Evolutionary conservation across 345 rosid genomes (phyloP), one percentile per base, ranked within the genome.

Genomic region (Salix udensis): DNA sequence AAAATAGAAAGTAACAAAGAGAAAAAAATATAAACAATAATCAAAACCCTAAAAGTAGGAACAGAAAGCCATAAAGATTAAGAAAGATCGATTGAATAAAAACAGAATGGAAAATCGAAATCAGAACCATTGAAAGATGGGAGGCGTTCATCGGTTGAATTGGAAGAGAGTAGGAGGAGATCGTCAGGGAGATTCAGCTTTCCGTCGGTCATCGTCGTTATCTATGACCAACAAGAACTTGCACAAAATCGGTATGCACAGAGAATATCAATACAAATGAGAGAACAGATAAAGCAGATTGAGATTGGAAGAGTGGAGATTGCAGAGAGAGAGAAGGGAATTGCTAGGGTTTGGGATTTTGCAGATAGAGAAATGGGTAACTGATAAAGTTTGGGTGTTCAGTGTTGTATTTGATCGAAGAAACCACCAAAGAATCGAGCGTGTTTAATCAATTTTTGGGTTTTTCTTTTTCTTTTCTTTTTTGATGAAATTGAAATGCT

Each of bases 121-220:
- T 64, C 31, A 5, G 39, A 26, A 81, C 81, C 78, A 74, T 74
- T 81, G 72, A 31, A 14, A 72, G 77, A 75, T 64, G 78, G 71
- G 7, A 40, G 16, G 46, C 18, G 78, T 34, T 74, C 73, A 26
- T 39, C 68, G 70, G 53, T 3, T 7, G 67, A 46, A 42, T 67
- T 71, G 74, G 81, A 65, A 37, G 78, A 65, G 65, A 82, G 69
- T 5, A 30, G 44, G 44, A 40, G 19, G 72, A 78, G 79, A 60
- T 82, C 79, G 21, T 75, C 85, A 19, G 82, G 77, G 19, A 82
- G 79, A 62, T 55, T 72, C 62, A 78, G 75, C 70, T 78, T 82
- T 31, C 53, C 65, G 72, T 78, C 79, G 55, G 77, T 77, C 86
- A 77, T 80, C 61, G 65, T 37, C 50, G 78, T 18, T 14, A 40